Evolutionary conservation across 1,139 yeast species (phyloP), one percentile per base, ranked within the genome.

Genomic region (Yamadazyma sp.): DNA sequence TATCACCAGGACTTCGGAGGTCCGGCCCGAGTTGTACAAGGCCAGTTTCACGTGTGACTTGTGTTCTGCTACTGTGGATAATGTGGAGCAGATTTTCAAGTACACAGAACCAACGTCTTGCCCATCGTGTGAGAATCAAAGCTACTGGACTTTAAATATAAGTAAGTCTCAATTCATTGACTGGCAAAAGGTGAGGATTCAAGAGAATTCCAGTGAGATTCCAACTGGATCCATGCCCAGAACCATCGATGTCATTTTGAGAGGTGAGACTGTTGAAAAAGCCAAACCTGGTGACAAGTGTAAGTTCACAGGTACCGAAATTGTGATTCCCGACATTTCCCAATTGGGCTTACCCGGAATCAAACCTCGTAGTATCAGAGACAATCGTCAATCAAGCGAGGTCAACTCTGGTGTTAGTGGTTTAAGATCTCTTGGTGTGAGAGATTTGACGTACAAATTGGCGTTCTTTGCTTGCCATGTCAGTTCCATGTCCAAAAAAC

Each of bases 151-250:
- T 0, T 67, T 94, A 41, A 83, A 86, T 52, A 82, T 90, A 14
- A 62, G 86, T 21, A 88, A 89, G 60, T 87, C 96, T 0, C 88
- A 83, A 47, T 92, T 92, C 54, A 74, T 88, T 46, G 98, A 92
- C 68, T 92, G 99, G 99, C 99, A 92, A 63, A 86, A 87, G 51
- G 95, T 90, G 17, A 77, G 98, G 50, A 86, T 92, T 45, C 99
- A 92, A 60, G 99, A 92, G 59, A 94, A 92, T 56, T 80, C 97
- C 12, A 86, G 76, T 52, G 98, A 92, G 63, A 92, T 92, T 43
- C 99, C 99, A 20, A 89, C 97, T 0, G 99, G 99, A 22, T 88
- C 97, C 2, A 92, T 92, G 99, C 99, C 99, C 26, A 78, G 99
- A 60, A 92, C 97, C 8, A 66, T 92, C 50, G 98, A 92, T 61